Evolutionary conservation across 2,329 filamentous ascomycete species (phyloP).

Genomic region (Colletotrichum godetiae): DNA sequence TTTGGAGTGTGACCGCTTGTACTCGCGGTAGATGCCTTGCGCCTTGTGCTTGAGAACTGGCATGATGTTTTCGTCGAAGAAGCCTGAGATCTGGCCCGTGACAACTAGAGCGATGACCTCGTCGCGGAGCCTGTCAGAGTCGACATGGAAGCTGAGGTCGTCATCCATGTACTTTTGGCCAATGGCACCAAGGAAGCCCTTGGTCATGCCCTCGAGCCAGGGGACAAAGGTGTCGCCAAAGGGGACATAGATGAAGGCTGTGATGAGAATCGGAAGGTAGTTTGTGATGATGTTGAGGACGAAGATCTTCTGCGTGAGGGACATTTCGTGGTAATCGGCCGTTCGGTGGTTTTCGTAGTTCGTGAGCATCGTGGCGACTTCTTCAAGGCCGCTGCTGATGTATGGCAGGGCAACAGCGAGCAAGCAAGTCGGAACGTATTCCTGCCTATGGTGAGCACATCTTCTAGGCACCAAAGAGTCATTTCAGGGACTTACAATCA

Average conservation of each 20-base stretch:
- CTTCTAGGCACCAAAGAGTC: constrained; percentile 11
- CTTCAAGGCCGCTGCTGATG: constrained; percentile 71
- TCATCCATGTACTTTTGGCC: constrained; percentile 59
- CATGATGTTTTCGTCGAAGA: constrained; percentile 78
- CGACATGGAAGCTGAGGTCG: constrained; percentile 69
- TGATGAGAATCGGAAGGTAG: constrained; percentile 80
- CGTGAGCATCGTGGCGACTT: constrained; percentile 71
- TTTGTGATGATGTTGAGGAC: constrained; percentile 85
- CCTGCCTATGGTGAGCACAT: constrained; percentile 50
- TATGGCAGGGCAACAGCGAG: constrained; percentile 75
- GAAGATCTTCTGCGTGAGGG: constrained; percentile 80
- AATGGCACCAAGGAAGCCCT: constrained; percentile 57
- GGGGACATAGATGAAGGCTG: constrained; percentile 83
- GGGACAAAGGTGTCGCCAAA: constrained; percentile 77
- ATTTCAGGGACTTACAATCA: constrained; percentile 62
- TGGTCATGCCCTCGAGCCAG: constrained; percentile 69
- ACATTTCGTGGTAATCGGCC: constrained; percentile 73
- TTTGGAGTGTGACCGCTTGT: constrained; percentile 45
- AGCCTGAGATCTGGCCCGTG: constrained; percentile 77
- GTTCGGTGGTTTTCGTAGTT: constrained; percentile 83
- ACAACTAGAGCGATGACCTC: constrained; percentile 82
- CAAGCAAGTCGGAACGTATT: constrained; percentile 78
- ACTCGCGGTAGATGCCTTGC: constrained; percentile 57
- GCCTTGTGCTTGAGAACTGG: constrained; percentile 74
- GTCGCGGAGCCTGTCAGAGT: constrained; percentile 73